Evolutionary conservation across 2,329 filamentous ascomycete species (phyloP), one percentile per base, ranked within the genome.

Genomic region (Furcasterigmium sp.): DNA sequence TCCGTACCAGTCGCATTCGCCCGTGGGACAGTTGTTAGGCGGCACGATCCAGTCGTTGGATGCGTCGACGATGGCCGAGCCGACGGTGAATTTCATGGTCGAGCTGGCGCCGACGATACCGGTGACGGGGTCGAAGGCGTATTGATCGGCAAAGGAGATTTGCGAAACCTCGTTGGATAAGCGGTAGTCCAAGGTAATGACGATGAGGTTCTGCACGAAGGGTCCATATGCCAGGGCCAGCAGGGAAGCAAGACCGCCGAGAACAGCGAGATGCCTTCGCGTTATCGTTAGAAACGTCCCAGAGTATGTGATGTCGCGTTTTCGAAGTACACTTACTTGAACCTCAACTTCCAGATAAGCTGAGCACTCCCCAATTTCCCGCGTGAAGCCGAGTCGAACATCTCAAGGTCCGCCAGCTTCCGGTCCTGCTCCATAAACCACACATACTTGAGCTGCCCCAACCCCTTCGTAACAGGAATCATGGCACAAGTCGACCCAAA

Each of bases 401-500:
- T 39, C 20, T 46, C 42, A 4, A 46, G 37, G 26, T 46, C 45
- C 8, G 45, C 45, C 7, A 46, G 38, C 15, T 21, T 43, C 9
- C 45, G 41, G 13, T 44, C 42, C 18, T 46, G 37, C 14, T 46
- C 41, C 41, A 44, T 41, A 15, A 46, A 44, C 41, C 41, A 46
- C 3, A 46, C 30, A 21, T 46, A 46, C 18, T 46, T 44, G 18
- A 46, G 34, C 35, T 46, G 45, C 3, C 36, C 41, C 7, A 46
- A 26, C n/a, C 41, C 38, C 19, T 43, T 43, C 3, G 40, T 44
- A 7, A 46, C 42, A 14, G 45, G 38, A 6, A 46, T 46, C 41
- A 46, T 44, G 41, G 45, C 41, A n/a, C 45, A 46, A 8, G 41
- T 46, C 13, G 32, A 34, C 30, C 45, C 41, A 4, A 46, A 28